Conservation (phyloP, 257 asterid species). For the Przewalskia tangutica region DNA sequence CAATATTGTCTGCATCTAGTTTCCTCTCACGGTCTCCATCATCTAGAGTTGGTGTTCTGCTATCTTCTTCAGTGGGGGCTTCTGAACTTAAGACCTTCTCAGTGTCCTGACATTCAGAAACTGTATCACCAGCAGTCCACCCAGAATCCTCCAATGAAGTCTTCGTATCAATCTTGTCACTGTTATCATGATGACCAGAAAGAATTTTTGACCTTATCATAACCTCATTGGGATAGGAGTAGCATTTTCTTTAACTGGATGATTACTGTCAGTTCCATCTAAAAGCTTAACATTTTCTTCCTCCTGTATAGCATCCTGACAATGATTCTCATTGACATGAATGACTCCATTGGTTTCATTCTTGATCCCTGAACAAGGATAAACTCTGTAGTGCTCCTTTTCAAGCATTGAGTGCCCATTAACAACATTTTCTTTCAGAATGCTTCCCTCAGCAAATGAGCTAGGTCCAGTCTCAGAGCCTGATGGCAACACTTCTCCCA, state of each 20-base stretch:
- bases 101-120: constrained; percentile 15
- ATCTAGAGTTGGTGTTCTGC: constrained; percentile 17
- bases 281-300: constrained; percentile 18
- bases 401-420: constrained; percentile 26
- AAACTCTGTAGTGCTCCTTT: constrained; percentile 20
- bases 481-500: constrained; percentile 42
- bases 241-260: constrained; percentile 31
- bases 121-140: constrained; percentile 16
- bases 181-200: constrained; percentile 31
- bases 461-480: constrained; percentile 29
- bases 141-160: constrained; percentile 27
- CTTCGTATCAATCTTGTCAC: constrained; percentile 17
- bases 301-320: constrained; percentile 16
- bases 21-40: constrained; percentile 24
- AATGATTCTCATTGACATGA: constrained; percentile 19
- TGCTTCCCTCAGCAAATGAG: constrained; percentile 29
- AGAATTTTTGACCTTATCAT: constrained; percentile 50
- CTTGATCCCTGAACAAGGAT: constrained; percentile 28
- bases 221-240: constrained; percentile 42
- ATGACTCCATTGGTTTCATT: constrained; percentile 24
- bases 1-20: constrained; percentile 27
- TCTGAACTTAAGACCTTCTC: constrained; percentile 23
- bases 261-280: constrained; percentile 24
- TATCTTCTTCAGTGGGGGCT: constrained; percentile 17
- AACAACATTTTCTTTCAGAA: constrained; percentile 27